phyloP scores from a whole-genome alignment of 768 basidiomycete species.

The Rhodotorula taiwanensis region DNA sequence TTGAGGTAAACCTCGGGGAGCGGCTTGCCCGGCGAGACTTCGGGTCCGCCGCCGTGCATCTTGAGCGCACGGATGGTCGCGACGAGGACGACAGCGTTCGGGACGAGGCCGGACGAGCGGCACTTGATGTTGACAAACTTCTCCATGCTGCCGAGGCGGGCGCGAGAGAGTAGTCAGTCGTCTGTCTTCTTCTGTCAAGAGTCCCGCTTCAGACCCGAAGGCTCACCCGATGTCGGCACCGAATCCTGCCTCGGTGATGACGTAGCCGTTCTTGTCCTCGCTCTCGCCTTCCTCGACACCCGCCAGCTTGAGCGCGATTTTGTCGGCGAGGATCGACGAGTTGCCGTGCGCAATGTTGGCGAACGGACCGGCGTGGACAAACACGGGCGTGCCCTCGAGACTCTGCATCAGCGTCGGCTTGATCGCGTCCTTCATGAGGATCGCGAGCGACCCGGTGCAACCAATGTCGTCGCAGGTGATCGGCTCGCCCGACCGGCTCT shows the following conservation, averaged over 20 bases:
- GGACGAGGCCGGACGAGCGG: slow-evolving; percentile 80
- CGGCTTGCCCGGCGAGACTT: slow-evolving; percentile 90
- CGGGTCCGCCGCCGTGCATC: slow-evolving; percentile 98
- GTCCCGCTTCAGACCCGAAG: neutral
- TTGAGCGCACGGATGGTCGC: slow-evolving; percentile 95
- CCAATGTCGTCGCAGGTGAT: slow-evolving; percentile 96
- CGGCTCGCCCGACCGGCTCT: slow-evolving; percentile 80
- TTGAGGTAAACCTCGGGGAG: slow-evolving; percentile 88
- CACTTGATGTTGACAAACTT: slow-evolving; percentile 99
- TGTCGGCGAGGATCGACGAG: slow-evolving; percentile 96
- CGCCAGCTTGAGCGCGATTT: slow-evolving; percentile 90
- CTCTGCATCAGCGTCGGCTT: slow-evolving; percentile 99
- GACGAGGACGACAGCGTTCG: slow-evolving; percentile 90
- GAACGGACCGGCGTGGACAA: slow-evolving; percentile 97
- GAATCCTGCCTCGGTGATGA: slow-evolving; percentile 96
- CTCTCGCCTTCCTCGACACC: slow-evolving; percentile 88
- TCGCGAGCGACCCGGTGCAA: slow-evolving; percentile 86
- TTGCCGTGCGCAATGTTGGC: slow-evolving; percentile 98
- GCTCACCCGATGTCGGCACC: slow-evolving; percentile 85
- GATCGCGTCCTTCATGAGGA: slow-evolving; percentile 97
- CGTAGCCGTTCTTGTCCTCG: slow-evolving; percentile 75
- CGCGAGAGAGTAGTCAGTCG: neutral
- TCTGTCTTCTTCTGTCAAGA: neutral
- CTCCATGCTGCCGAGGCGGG: slow-evolving; percentile 58
- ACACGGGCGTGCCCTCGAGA: slow-evolving; percentile 89